Conservation (phyloP, 768 basidiomycete genomes). For the Thelephora ganbajun region DNA sequence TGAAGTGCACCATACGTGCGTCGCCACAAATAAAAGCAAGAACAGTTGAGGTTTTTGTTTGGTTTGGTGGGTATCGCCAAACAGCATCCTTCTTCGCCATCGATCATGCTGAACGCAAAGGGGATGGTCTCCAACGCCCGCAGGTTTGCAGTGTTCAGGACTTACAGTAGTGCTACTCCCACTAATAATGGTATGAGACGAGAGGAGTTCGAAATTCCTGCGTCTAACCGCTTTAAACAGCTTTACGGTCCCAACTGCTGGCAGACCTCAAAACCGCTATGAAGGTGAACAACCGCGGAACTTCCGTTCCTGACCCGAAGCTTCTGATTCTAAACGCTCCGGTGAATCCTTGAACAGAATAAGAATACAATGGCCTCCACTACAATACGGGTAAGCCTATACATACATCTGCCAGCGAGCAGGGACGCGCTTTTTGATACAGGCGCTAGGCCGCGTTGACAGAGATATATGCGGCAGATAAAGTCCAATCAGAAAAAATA, state of each 20-base stretch:
- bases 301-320: neutral
- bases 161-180: too few relatives aligned
- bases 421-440: neutral
- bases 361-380: slow-evolving; percentile 44
- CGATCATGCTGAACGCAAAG: too few relatives aligned
- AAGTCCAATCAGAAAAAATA: slow-evolving; percentile 29
- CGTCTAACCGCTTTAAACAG: slow-evolving; percentile 15
- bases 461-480: slow-evolving; percentile 58
- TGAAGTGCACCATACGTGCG: too few relatives aligned
- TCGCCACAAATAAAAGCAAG: too few relatives aligned
- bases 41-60: too few relatives aligned
- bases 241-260: slow-evolving; percentile 37
- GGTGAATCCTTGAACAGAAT: slow-evolving; percentile 22
- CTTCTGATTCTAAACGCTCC: neutral
- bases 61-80: too few relatives aligned
- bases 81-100: too few relatives aligned
- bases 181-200: too few relatives aligned
- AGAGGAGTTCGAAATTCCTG: too few relatives aligned
- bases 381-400: slow-evolving; percentile 28
- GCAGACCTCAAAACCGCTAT: slow-evolving; percentile 48
- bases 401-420: neutral
- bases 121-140: too few relatives aligned
- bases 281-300: slow-evolving; percentile 34
- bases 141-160: too few relatives aligned
- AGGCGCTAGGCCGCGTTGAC: slow-evolving; percentile 44